Evolutionary conservation across 2,329 filamentous ascomycete genomes (phyloP).

Genomic region (Sarocladium brachiariae): DNA sequence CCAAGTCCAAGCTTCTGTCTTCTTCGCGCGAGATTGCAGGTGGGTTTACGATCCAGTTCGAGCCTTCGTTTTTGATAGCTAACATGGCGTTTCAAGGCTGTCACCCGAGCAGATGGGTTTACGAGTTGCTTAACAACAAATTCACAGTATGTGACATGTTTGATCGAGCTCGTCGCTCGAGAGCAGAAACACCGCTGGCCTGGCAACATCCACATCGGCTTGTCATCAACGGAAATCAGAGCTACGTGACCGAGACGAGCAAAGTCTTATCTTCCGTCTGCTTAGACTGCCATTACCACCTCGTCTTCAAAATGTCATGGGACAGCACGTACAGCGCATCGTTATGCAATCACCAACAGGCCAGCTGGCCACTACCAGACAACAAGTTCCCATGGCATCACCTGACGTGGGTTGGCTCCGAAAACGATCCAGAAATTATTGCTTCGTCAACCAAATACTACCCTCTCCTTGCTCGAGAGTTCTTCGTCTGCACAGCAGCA

Average conservation of each 20-base stretch:
- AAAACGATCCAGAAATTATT: constrained; percentile 18
- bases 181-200: constrained; percentile 23
- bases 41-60: not conserved
- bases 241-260: constrained; percentile 19
- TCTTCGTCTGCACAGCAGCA: constrained; percentile 35
- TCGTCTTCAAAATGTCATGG: constrained; percentile 32
- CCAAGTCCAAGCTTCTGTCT: not conserved
- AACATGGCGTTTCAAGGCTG: constrained; percentile 21
- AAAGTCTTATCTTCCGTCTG: constrained; percentile 30
- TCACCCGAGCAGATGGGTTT: constrained; percentile 34
- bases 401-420: constrained; percentile 27
- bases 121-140: constrained; percentile 32
- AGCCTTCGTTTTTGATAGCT: not conserved
- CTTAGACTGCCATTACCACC: constrained; percentile 34
- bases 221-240: constrained; percentile 34
- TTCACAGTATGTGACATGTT: constrained; percentile 30
- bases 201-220: constrained; percentile 31
- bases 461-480: constrained; percentile 28
- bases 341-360: constrained; percentile 25
- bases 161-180: constrained; percentile 23
- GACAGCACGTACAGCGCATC: constrained; percentile 19
- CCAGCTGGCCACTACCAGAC: constrained; percentile 28
- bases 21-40: constrained; percentile 4
- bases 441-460: constrained; percentile 28
- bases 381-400: constrained; percentile 32